Evolutionary conservation across 176 grass and related monocot species (phyloP), one percentile per base, ranked within the genome.

Genomic region (Bolboschoenus planiculmis): DNA sequence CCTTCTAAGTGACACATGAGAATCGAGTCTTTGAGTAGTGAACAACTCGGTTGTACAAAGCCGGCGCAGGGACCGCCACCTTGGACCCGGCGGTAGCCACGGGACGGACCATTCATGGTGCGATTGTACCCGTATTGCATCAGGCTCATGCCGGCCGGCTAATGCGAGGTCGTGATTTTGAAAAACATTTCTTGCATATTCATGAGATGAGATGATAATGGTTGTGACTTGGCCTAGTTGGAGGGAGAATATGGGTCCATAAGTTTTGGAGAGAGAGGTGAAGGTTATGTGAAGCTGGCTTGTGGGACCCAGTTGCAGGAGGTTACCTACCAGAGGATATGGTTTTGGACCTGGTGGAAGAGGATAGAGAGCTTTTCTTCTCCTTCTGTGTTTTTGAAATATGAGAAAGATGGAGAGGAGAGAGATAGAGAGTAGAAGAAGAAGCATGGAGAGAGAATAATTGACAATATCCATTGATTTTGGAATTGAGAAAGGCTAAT

Each of bases 141-240:
- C 79, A 9, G 79, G 79, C 16, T 18, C 56, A 1, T 59, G 55
- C 33, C 79, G 79, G 1, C n/a, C 79, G 4, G 79, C 55, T 44
- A 81, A 47, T 10, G 57, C 56, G 7, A 61, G 54, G 35, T 81
- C 79, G 37, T 81, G 79, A 61, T 64, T 64, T 27, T 62, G 36
- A 62, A 81, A 81, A 31, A 81, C 0, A 10, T 64, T 11, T 47
- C 42, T 63, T 8, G 79, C 79, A 29, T 60, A 60, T 27, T 81
- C 36, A 14, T 61, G 51, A 43, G 79, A 81, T 2, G 79, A 81
- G 21, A 81, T 26, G n/a, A 81, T 4, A 8, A 81, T 63, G 56
- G 79, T 81, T 27, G 56, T 81, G 56, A 81, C 56, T 59, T 81
- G 79, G 37, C 79, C 79, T 15, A 81, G 57, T 81, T 81, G 55